phyloP scores from a whole-genome alignment of 2,329 filamentous ascomycete genomes.

The Aspergillus glaucus region DNA sequence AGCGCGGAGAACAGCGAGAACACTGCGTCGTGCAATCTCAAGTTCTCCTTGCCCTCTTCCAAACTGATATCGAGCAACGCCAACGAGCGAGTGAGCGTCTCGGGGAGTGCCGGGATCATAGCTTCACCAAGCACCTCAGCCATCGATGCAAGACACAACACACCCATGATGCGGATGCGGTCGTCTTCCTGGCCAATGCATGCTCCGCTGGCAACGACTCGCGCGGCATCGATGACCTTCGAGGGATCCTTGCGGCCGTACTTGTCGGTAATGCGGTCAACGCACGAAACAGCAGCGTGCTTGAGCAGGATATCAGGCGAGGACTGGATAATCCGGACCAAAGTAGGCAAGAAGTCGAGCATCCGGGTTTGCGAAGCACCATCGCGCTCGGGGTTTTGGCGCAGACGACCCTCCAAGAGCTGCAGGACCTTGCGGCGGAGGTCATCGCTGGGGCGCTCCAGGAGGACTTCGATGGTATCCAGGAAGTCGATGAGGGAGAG shows the following conservation, averaged over 20 bases:
- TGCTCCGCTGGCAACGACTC: slow-evolving; percentile 66
- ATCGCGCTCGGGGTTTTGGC: slow-evolving; percentile 65
- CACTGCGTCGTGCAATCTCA: slow-evolving; percentile 70
- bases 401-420: slow-evolving; percentile 73
- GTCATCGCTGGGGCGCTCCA: slow-evolving; percentile 68
- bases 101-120: slow-evolving; percentile 75
- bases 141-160: slow-evolving; percentile 81
- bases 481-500: slow-evolving; percentile 84
- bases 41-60: slow-evolving; percentile 46
- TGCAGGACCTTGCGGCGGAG: slow-evolving; percentile 73
- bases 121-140: slow-evolving; percentile 82
- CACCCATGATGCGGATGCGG: slow-evolving; percentile 71
- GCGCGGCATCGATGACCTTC: slow-evolving; percentile 67
- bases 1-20: slow-evolving; percentile 75
- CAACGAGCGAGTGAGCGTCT: slow-evolving; percentile 65
- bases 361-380: slow-evolving; percentile 61
- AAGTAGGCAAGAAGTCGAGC: slow-evolving; percentile 70
- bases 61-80: slow-evolving; percentile 63
- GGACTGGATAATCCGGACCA: slow-evolving; percentile 69
- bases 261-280: slow-evolving; percentile 88
- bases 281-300: slow-evolving; percentile 78
- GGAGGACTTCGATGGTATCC: slow-evolving; percentile 74
- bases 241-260: slow-evolving; percentile 88
- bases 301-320: slow-evolving; percentile 69
- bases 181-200: slow-evolving; percentile 70